These are phyloP conservation scores for Ceratobasidium sp. DNA, from an alignment of 1,284 basidiomycete genomes.

Conservation along the genomic window DNA sequence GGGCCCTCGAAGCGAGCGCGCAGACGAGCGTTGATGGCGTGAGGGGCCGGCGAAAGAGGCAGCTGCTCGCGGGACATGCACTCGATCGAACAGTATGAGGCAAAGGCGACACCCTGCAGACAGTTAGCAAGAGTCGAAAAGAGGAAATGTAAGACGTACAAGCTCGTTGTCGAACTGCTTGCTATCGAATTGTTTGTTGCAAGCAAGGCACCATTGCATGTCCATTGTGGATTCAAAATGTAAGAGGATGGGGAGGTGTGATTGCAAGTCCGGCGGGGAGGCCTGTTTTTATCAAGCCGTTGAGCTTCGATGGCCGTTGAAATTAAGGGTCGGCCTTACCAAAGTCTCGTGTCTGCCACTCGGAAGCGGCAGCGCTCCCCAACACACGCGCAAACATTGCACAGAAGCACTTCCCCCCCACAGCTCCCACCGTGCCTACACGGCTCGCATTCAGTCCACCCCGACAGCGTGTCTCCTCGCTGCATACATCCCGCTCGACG, in stretches of 20 bases:
- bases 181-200: slow-evolving; percentile 36
- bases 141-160: neutral
- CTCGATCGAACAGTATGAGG: slow-evolving; percentile 35
- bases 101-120: slow-evolving; percentile 9
- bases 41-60: slow-evolving; percentile 25
- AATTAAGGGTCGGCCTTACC: too few relatives aligned
- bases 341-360: too few relatives aligned
- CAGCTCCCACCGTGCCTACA: too few relatives aligned
- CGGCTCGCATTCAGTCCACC: too few relatives aligned
- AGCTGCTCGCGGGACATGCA: slow-evolving; percentile 34
- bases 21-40: slow-evolving; percentile 29
- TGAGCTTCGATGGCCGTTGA: too few relatives aligned
- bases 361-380: too few relatives aligned
- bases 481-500: too few relatives aligned
- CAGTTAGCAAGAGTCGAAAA: neutral
- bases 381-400: too few relatives aligned
- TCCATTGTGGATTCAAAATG: slow-evolving; percentile 13
- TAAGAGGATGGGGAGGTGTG: neutral
- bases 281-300: too few relatives aligned
- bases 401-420: too few relatives aligned
- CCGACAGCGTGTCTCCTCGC: too few relatives aligned
- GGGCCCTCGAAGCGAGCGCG: slow-evolving; percentile 34
- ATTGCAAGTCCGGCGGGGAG: neutral
- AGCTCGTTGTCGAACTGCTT: neutral
- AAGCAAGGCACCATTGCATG: slow-evolving; percentile 36